Evolutionary conservation across 2,329 filamentous ascomycete species (phyloP), one percentile per base, ranked within the genome.

Genomic region (Helicocarpus griseus): DNA sequence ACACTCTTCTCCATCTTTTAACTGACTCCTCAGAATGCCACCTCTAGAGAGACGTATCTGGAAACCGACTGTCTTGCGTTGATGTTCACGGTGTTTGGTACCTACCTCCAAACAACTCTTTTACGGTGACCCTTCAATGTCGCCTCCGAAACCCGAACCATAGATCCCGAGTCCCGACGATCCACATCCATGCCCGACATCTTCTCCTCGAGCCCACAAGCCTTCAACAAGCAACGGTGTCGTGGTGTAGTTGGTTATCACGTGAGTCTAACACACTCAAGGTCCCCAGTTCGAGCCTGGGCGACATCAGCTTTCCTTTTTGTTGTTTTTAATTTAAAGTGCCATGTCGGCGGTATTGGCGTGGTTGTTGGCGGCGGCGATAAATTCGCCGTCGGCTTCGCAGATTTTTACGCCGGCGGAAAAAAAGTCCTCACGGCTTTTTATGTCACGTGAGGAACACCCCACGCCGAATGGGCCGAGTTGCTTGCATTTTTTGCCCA

Each of bases 261-360:
- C 44, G 14, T 47, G 29, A 47, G 28, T 46, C 43, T 47, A 35
- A 47, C 44, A 47, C 44, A 47, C 29, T 47, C 29, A 47, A 24
- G 19, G 44, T 36, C 44, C 33, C 43, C 44, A 47, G 44, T 24
- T 47, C 44, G 29, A 47, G 29, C 29, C 44, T 35, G 29, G 44
- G 35, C 29, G 31, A 29, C 11, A 29, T 47, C 44, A 47, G 19
- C 13, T 24, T 22, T 19, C 0, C 2, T 7, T 22, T 17, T 35
- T 17, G 1, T 11, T 29, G 28, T 17, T 22, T 13, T 41, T 5
- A 14, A 8, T 14, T 19, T 36, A 6, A n/a, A 40, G 3, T n/a
- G n/a, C n/a, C n/a, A n/a, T n/a, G n/a, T n/a, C n/a, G n/a, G n/a
- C n/a, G n/a, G n/a, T n/a, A n/a, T n/a, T n/a, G n/a, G n/a, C n/a